Base-by-base conservation (phyloP, 2,329 filamentous ascomycete species). In the Ustilaginoidea virens region DNA sequence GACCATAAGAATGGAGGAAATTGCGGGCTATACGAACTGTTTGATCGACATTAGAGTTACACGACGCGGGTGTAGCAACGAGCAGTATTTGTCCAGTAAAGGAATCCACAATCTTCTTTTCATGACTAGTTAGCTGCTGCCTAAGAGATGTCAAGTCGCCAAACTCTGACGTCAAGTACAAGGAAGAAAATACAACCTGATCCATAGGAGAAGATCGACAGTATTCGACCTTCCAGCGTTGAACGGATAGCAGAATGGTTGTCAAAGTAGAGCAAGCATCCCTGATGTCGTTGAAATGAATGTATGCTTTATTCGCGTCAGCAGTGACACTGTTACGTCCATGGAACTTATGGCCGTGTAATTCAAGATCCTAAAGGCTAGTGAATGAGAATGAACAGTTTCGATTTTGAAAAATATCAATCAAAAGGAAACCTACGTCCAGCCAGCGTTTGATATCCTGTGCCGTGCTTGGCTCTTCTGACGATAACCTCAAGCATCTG, bases 281-380 rank as follows among this genome's bases (percentile, higher is more conserved):
- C 28, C 68, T 61, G 28, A 75, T 63, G 39, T 79, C 73, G 5
- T 59, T 52, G 39, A 78, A 74, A 4, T 60, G 62, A 15, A 74
- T 49, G 33, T 62, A 66, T 17, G 71, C 56, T 27, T 53, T 60
- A 4, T 59, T 56, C 25, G 46, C 47, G 17, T 43, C 40, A 4
- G 45, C 35, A 11, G 53, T 46, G 2, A 62, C 35, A 16, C 54
- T 48, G 7, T 47, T 53, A 6, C 41, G 44, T 13, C 60, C 60
- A 17, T 56, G 46, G 27, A 53, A 50, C 10, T 22, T 45, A 36
- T 25, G 45, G 31, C 53, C 53, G 32, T 40, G 33, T 8, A 38
- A 33, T 21, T 43, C 49, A 3, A 65, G 39, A 6, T 56, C 53
- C 64, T 69, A 23, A 4, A 27, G 16, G 4, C 23, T 16, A 8